Percentiles rank a stretch among this genome's conserved stretches.
Conservation (phyloP, 2,329 filamentous ascomycete species). For the Arthrobotrys pseudoclavata region DNA sequence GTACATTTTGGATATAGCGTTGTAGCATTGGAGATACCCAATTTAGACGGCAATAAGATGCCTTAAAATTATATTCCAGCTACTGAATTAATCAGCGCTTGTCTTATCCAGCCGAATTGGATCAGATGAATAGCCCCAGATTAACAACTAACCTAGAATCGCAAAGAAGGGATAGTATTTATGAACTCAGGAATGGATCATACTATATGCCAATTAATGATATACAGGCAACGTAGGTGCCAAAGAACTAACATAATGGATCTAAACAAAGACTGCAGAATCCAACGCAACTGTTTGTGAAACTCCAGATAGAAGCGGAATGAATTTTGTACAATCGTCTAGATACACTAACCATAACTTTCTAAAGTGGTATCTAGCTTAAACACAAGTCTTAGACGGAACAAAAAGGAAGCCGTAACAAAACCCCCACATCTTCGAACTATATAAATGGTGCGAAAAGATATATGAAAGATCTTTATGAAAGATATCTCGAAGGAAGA, state of each 20-base stretch:
- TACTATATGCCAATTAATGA: no score
- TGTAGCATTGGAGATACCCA: not conserved
- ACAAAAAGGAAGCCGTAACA: not conserved
- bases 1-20: not conserved
- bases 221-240: no score
- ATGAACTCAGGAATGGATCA: no score
- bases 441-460: not conserved
- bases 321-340: conserved; percentile 11
- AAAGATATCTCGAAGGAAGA: not conserved
- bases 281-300: no score
- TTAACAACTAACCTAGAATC: no score
- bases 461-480: not conserved
- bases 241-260: no score
- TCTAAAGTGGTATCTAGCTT: conserved; percentile 31
- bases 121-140: no score
- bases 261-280: no score
- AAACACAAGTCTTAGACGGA: not conserved
- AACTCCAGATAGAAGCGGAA: not conserved
- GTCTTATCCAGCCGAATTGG: no score
- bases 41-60: not conserved
- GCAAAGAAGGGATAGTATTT: no score
- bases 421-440: not conserved
- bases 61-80: no score
- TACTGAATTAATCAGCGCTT: no score
- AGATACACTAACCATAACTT: conserved; percentile 26